These are phyloP conservation scores for Phytopythium oedochilum DNA, from an alignment of 352 stramenopile genomes.

Conservation along the genomic window DNA sequence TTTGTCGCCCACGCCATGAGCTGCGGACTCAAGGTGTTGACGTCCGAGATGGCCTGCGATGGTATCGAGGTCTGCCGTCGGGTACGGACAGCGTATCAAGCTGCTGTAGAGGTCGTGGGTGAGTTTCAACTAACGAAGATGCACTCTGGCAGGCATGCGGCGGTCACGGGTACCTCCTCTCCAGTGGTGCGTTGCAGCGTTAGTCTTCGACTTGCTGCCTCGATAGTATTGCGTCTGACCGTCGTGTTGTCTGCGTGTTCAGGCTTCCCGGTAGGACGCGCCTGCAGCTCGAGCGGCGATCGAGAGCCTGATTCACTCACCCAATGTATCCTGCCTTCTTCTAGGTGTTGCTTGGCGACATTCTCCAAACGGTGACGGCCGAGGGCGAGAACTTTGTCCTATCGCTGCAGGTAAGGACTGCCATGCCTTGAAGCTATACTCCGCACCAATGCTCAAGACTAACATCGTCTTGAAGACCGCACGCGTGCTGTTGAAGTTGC, in stretches of 20 bases:
- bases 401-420: conserved; percentile 77
- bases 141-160: conserved; percentile 70
- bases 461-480: conserved; percentile 17
- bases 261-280: conserved; percentile 11
- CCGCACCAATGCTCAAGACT: neutral
- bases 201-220: neutral
- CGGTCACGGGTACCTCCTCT: conserved; percentile 91
- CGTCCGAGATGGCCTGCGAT: conserved; percentile 39
- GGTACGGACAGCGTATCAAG: conserved; percentile 9
- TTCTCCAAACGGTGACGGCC: conserved; percentile 95
- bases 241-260: neutral
- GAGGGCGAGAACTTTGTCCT: conserved; percentile 97
- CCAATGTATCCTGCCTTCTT: neutral
- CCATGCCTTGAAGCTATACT: conserved; percentile 1
- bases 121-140: neutral
- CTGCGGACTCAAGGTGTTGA: conserved; percentile 58
- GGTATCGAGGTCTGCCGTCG: conserved; percentile 50
- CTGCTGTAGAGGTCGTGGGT: neutral
- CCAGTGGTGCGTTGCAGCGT: conserved; percentile 64
- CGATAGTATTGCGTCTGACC: neutral
- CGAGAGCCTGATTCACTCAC: neutral
- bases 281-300: neutral
- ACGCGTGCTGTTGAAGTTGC: conserved; percentile 40
- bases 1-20: conserved; percentile 51
- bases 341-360: conserved; percentile 79